Evolutionary conservation across 768 basidiomycete genomes (phyloP), one percentile per base, ranked within the genome.

Genomic region (Hericium erinaceus): DNA sequence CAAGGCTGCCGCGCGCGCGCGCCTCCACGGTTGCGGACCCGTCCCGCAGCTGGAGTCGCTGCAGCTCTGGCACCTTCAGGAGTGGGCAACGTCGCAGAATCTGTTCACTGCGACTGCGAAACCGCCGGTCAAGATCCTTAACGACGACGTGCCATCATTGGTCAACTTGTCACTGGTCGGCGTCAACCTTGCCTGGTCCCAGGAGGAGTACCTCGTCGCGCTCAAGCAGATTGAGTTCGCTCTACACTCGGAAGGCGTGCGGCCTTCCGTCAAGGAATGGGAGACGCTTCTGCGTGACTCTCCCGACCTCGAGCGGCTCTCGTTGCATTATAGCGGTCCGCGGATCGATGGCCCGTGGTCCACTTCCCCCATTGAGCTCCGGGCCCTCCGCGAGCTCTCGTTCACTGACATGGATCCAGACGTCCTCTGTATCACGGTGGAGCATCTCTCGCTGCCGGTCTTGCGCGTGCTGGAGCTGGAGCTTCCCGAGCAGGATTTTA

Each of bases 31-130:
- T 11, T 82, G 81, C 61, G 79, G 78, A 2, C 71, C 77, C 39
- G 82, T 80, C 0, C 80, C 78, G n/a, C 67, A 70, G 51, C 77
- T 85, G 52, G 77, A 80, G 66, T 80, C 80, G 3, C 75, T 84
- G 37, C 80, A 83, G 68, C 72, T 85, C 3, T 85, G 83, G 66
- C 84, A 85, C 65, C 81, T 84, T 61, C 79, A 84, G 64, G 75
- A 82, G 64, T 85, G 77, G 65, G 65, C 71, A 20, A 77, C 72
- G 13, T 66, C 77, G 0, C 75, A 81, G 57, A 74, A 79, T 49
- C 74, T 85, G 11, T 78, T 75, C 62, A 66, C 76, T 51, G 79
- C 80, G 11, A 84, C 82, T n/a, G 76, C 80, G 61, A 72, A 78
- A 12, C 76, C 79, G 3, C 83, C 84, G 9, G 82, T 84, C 7